Base-by-base conservation (phyloP, 352 stramenopile genomes). In the Globisporangium emineosum region DNA sequence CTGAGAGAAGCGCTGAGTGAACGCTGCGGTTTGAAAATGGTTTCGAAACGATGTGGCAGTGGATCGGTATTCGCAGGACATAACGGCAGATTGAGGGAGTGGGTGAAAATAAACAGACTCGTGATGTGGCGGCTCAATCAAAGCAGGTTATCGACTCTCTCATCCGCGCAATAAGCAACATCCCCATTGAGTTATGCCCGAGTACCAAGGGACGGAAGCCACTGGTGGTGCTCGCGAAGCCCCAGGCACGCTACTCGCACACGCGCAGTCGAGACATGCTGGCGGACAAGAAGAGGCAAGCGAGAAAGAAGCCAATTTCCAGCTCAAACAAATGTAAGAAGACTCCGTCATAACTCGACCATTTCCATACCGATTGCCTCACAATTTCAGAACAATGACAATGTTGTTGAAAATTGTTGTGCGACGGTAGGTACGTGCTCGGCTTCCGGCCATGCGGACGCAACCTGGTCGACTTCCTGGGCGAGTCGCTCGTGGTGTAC, bases 401-500 rank as follows among this genome's bases (percentile, higher is more conserved):
- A 8, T 40, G 29, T 19, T 33, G 32, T n/a, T n/a, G n/a, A n/a
- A 33, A 10, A 12, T 55, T 43, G 19, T 17, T 8, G 6, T 51
- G 19, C 13, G 15, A 6, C 10, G 9, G 13, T 23, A 90, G 81
- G 9, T 84, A 88, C 66, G 72, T 75, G 5, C 25, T 86, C 2
- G 77, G 77, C 25, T 81, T 82, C 62, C 73, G 66, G 3, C 65
- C 74, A 7, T 81, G 76, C 25, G 69, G 71, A 12, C 69, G 66
- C 33, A 79, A 72, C 30, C 43, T 76, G 10, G 72, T 92, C 9
- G 80, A 89, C 45, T 91, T 91, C 55, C 60, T 82, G 10, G 76
- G 57, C 37, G 86, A 94, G 27, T 73, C 57, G 21, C 58, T 74
- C 5, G 72, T 91, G 6, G 77, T 90, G 50, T 92, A 91, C 47